Conservation (phyloP, 2,329 filamentous ascomycete genomes). For the Rhinocladiella mackenziei region DNA sequence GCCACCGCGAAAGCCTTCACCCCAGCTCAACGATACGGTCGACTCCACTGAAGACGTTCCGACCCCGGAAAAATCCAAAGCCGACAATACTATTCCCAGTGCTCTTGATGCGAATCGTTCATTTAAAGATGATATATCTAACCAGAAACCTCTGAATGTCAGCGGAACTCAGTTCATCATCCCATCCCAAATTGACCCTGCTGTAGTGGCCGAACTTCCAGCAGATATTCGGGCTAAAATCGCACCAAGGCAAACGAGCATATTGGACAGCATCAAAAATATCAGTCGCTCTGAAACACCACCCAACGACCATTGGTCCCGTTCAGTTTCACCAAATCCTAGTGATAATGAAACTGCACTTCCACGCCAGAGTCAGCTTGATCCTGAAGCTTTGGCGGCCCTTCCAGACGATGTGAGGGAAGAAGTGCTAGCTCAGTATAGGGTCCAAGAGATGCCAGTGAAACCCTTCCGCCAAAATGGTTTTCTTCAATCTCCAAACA, state of each 20-base stretch:
- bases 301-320: slow-evolving; percentile 29
- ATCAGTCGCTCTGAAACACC: slow-evolving; percentile 5
- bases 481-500: slow-evolving; percentile 49
- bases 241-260: slow-evolving; percentile 52
- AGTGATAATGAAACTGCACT: slow-evolving; percentile 39
- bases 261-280: slow-evolving; percentile 17
- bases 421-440: slow-evolving; percentile 74
- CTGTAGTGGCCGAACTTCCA: slow-evolving; percentile 79
- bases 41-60: slow-evolving; percentile 53
- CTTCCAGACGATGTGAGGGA: slow-evolving; percentile 81
- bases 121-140: slow-evolving; percentile 32
- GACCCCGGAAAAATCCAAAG: slow-evolving; percentile 38
- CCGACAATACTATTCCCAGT: slow-evolving; percentile 26
- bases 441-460: slow-evolving; percentile 37
- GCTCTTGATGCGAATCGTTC: slow-evolving; percentile 26
- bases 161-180: slow-evolving; percentile 88
- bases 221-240: slow-evolving; percentile 75
- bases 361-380: slow-evolving; percentile 70
- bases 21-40: slow-evolving; percentile 24
- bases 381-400: slow-evolving; percentile 76
- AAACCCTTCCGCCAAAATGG: slow-evolving; percentile 41
- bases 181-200: slow-evolving; percentile 72
- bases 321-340: slow-evolving; percentile 35
- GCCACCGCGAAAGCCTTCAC: slow-evolving; percentile 11
- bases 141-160: slow-evolving; percentile 59